Base-by-base conservation (phyloP, 345 rosid genomes). In the Aurinia saxatilis region DNA sequence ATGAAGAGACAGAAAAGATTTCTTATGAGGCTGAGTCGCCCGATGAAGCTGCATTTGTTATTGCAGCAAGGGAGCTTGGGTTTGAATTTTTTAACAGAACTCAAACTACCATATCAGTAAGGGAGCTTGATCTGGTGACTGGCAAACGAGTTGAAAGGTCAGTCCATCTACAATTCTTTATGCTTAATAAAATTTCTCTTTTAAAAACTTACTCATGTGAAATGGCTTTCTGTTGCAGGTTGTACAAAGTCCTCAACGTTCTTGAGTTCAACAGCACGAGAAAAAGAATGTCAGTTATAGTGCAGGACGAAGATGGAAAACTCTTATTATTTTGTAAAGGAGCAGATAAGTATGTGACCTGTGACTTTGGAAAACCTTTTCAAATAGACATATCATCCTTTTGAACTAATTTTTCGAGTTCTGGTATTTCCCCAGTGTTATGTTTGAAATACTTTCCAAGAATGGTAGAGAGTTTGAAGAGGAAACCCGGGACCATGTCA, bases 21-120 rank as follows among this genome's bases (percentile, higher is more conserved):
- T 66, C 84, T 8, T 91, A 91, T n/a, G 96, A 91, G 60, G 98
- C 96, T 65, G 96, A 91, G 71, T 91, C 95, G 5, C 96, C 96
- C 0, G 98, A 91, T 81, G 98, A 91, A 78, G 85, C 92, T 47
- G 92, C 98, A 9, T 88, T 91, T 71, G 98, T 91, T 67, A 83
- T 86, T 77, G 98, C 96, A n/a, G 98, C 98, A 19, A 81, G 92
- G 74, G 90, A 86, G 79, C 49, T 86, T 51, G 98, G 98, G 55
- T 91, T 86, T 54, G 95, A 88, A 66, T 86, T 91, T 76, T 81
- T 70, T 70, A 71, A 76, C 59, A 81, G 98, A 78, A 80, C 92
- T 16, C 98, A 88, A 73, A 82, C 84, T 58, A 77, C 73, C 50
- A 77, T 91, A 45, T 67, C 85, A 0, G 47, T 86, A 48, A 63